Percentiles rank a stretch among this genome's conserved stretches.
Conservation (phyloP, 768 basidiomycete species). For the Krasilnikovozyma curviuscula region DNA sequence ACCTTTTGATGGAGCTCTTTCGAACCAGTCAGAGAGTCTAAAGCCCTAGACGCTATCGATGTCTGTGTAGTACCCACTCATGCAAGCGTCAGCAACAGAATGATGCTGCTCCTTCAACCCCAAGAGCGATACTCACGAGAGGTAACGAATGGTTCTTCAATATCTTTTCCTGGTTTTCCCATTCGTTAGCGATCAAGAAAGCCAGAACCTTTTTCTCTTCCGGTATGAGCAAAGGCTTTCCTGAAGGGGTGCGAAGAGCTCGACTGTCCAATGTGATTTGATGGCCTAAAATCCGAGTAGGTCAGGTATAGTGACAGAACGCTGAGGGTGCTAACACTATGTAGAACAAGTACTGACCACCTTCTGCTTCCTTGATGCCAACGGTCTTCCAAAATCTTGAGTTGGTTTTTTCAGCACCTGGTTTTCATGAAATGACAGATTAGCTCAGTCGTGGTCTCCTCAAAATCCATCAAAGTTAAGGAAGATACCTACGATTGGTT, state of each 20-base stretch:
- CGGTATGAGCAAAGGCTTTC: slow-evolving; percentile 56
- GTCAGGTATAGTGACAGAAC: slow-evolving; percentile 8
- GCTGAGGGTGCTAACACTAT: slow-evolving; percentile 14
- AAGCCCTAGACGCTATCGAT: slow-evolving; percentile 68
- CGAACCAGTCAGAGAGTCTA: slow-evolving; percentile 52
- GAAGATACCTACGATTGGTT: not conserved
- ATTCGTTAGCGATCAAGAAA: slow-evolving; percentile 76
- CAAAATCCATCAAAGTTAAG: not conserved
- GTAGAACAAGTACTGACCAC: slow-evolving; percentile 16
- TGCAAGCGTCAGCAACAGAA: not conserved
- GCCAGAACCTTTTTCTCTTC: slow-evolving; percentile 51
- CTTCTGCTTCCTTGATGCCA: slow-evolving; percentile 40
- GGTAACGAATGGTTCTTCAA: slow-evolving; percentile 81
- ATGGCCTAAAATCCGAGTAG: slow-evolving; percentile 19
- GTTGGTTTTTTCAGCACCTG: slow-evolving; percentile 51
- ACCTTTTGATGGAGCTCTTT: slow-evolving; percentile 39
- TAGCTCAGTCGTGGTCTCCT: too few species aligned
- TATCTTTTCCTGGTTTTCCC: slow-evolving; percentile 76
- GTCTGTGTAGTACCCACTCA: slow-evolving; percentile 38
- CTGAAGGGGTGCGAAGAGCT: slow-evolving; percentile 68
- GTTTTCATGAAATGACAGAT: not conserved
- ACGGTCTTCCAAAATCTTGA: slow-evolving; percentile 91
- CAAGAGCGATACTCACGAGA: slow-evolving; percentile 37
- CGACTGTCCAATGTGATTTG: slow-evolving; percentile 62
- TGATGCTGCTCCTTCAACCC: not conserved